Base-by-base conservation (phyloP, 2,329 filamentous ascomycete genomes). In the Xylaria sp. region DNA sequence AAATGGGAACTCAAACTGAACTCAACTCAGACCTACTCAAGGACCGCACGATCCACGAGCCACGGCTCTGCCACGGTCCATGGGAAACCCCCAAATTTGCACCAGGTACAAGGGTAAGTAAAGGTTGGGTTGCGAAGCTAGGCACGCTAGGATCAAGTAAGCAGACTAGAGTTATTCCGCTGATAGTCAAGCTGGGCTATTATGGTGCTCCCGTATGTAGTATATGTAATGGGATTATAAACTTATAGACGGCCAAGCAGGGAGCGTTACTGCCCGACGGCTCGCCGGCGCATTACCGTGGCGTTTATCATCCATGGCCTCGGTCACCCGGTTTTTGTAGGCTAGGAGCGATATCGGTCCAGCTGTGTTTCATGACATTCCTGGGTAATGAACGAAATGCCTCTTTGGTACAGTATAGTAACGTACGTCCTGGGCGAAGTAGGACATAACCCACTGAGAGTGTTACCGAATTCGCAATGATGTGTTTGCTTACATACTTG, bases 341-440 rank as follows among this genome's bases (percentile, higher is more conserved):
- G 37, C n/a, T 34, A 31, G n/a, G 55, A 70, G 65, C 68, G 68
- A 68, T 37, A 68, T 70, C 68, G 65, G 65, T 37, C 46, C 37
- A 58, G 46, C 52, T 34, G 65, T 50, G 25, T 41, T 55, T 15
- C 25, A 44, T 31, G 41, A n/a, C 56, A 37, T 46, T 63, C n/a
- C 56, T 28, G 2, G 34, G 34, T 8, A 9, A 37, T 37, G 34
- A 0, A 28, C 28, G 39, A 54, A 28, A 15, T 18, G 63, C 34
- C 34, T 65, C 37, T 34, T 58, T 28, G 59, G 46, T 46, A 25
- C 54, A 25, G 25, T 25, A 25, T 25, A 25, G 25, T 25, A 25
- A 25, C 25, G 25, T 25, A n/a, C n/a, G n/a, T n/a, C 25, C 25
- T 25, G 25, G 25, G 25, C 25, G 25, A 5, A 9, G n/a, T 37